Conservation (phyloP, 2,329 filamentous ascomycete species). For the Reticulascus tulasneorum region DNA sequence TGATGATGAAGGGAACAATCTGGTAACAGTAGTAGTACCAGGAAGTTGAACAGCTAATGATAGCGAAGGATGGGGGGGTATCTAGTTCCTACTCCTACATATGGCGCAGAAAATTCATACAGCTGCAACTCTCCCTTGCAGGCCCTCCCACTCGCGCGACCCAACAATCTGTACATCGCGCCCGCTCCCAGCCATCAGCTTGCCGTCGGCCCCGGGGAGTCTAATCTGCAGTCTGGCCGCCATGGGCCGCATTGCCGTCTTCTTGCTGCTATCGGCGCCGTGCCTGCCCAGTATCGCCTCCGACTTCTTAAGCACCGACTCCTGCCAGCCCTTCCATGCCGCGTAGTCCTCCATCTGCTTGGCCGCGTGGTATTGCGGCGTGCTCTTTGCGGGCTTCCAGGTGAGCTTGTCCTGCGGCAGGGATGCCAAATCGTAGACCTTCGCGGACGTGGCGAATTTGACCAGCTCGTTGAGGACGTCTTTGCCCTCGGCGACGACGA, state of each 20-base stretch:
- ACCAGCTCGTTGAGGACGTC: conserved; percentile 64
- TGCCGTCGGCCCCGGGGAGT: conserved; percentile 43
- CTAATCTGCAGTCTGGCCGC: conserved; percentile 48
- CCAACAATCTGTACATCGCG: conserved; percentile 48
- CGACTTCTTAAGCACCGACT: conserved; percentile 51
- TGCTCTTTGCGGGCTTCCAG: conserved; percentile 62
- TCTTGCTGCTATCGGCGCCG: conserved; percentile 20
- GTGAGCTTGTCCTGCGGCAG: conserved; percentile 57
- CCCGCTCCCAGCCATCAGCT: conserved; percentile 32
- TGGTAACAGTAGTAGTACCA: neutral
- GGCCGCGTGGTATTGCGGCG: conserved; percentile 63
- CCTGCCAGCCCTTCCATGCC: conserved; percentile 56
- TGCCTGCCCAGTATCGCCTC: conserved; percentile 28
- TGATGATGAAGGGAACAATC: neutral
- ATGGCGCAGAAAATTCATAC: conserved; percentile 15
- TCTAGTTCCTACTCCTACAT: conserved; percentile 10
- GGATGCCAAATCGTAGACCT: conserved; percentile 54
- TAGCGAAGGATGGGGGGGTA: conserved; percentile 6
- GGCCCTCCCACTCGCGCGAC: conserved; percentile 51
- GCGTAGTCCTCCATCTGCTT: conserved; percentile 63
- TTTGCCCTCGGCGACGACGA: conserved; percentile 57
- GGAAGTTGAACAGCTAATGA: neutral
- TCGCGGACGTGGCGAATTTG: conserved; percentile 52
- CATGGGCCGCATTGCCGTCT: conserved; percentile 25
- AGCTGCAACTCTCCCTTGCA: conserved; percentile 40